Evolutionary conservation across 2,329 filamentous ascomycete genomes (phyloP).

Genomic region (Talaromyces sp.): DNA sequence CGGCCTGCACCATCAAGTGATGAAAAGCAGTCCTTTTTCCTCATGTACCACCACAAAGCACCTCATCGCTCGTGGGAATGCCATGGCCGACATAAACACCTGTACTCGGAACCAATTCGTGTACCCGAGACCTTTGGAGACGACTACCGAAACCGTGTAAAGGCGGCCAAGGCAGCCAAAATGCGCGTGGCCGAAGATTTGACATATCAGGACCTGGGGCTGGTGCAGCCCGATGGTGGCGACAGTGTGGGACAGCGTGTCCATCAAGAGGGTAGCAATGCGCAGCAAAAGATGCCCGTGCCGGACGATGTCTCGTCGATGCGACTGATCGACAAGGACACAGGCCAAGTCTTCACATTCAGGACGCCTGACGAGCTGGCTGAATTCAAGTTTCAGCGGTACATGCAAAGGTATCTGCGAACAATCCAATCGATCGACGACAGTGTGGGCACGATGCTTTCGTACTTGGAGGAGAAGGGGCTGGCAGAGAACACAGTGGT

Average conservation of each 20-base stretch:
- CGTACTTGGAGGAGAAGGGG: constrained; percentile 41
- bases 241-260: constrained; percentile 33
- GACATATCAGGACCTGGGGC: constrained; percentile 51
- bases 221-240: constrained; percentile 50
- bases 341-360: constrained; percentile 46
- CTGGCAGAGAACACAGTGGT: constrained; percentile 47
- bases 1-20: constrained; percentile 16
- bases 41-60: constrained; percentile 56
- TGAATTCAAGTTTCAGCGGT: constrained; percentile 54
- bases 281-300: constrained; percentile 38
- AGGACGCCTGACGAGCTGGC: constrained; percentile 37
- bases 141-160: constrained; percentile 52
- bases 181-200: constrained; percentile 47
- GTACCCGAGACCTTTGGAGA: constrained; percentile 51
- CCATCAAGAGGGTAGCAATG: constrained; percentile 14
- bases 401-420: constrained; percentile 54
- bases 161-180: constrained; percentile 47
- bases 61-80: constrained; percentile 52
- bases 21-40: constrained; percentile 43
- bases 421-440: constrained; percentile 52
- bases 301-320: constrained; percentile 28
- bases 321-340: constrained; percentile 44
- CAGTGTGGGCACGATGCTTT: constrained; percentile 47
- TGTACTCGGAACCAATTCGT: constrained; percentile 45
- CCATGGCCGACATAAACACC: constrained; percentile 44